Conservation (phyloP, 306 rosid genomes). For the Morella rubra region DNA sequence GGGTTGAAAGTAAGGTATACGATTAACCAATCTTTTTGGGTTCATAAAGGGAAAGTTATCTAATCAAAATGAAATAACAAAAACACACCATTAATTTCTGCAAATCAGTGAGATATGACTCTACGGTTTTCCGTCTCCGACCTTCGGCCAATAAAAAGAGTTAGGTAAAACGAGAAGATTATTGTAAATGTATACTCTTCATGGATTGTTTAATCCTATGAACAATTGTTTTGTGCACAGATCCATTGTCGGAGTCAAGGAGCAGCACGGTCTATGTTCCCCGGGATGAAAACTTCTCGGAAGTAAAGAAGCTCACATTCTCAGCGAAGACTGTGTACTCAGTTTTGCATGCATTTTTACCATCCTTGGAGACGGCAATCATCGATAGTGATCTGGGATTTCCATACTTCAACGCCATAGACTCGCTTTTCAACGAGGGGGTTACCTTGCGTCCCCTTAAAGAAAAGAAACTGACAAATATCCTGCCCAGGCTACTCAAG, state of each 20-base stretch:
- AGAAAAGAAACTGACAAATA: neutral
- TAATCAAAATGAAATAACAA: too few species aligned
- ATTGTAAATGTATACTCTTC: too few species aligned
- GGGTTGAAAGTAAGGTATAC: too few species aligned
- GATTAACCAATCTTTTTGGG: too few species aligned
- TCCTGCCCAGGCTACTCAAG: slow-evolving; percentile 48
- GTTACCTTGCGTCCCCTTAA: slow-evolving; percentile 37
- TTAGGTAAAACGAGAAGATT: too few species aligned
- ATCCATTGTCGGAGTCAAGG: slow-evolving; percentile 39
- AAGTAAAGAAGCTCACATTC: slow-evolving; percentile 44
- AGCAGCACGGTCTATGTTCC: slow-evolving; percentile 54
- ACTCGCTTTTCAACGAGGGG: slow-evolving; percentile 54
- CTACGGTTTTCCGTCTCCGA: too few species aligned
- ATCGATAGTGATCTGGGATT: slow-evolving; percentile 36
- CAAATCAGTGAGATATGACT: too few species aligned
- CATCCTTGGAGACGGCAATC: slow-evolving; percentile 25
- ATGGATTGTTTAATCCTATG: neutral
- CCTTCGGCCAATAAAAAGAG: too few species aligned
- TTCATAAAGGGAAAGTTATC: too few species aligned
- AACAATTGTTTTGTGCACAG: neutral
- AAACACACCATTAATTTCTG: too few species aligned
- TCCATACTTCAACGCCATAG: slow-evolving; percentile 51
- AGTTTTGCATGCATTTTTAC: slow-evolving; percentile 43
- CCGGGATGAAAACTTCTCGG: slow-evolving; percentile 59
- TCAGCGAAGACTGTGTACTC: slow-evolving; percentile 31